Percentiles rank a stretch among this genome's conserved stretches.
Conservation (phyloP, 2,329 filamentous ascomycete species). For the Trematosphaeria pertusa region DNA sequence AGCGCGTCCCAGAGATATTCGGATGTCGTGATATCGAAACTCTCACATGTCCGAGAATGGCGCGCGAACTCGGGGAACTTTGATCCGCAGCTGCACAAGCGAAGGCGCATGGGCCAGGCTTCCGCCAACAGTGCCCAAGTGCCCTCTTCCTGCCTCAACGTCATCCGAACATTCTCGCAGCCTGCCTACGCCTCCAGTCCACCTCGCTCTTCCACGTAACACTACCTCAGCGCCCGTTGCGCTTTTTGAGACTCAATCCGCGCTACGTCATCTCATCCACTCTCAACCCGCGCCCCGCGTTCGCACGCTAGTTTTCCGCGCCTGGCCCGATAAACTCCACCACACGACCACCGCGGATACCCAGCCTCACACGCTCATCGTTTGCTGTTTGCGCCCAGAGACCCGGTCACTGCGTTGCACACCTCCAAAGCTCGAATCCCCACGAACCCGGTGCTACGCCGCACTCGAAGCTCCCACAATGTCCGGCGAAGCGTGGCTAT, state of each 20-base stretch:
- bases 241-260: no score
- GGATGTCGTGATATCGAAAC: no score
- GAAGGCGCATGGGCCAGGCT: not conserved
- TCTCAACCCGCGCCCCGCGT: constrained; percentile 37
- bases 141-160: constrained; percentile 3
- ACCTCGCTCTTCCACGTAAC: no score
- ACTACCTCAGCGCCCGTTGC: no score
- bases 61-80: constrained; percentile 1
- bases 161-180: constrained; percentile 16
- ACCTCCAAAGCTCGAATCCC: constrained; percentile 15
- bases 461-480: constrained; percentile 62
- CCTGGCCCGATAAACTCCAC: constrained; percentile 40
- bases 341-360: constrained; percentile 41
- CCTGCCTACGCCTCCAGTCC: constrained; percentile 3
- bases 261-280: no score
- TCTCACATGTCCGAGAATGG: not conserved
- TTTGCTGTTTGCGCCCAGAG: constrained; percentile 19
- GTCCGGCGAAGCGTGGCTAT: constrained; percentile 98
- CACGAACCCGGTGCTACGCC: constrained; percentile 25
- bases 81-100: constrained; percentile 4
- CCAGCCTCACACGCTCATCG: constrained; percentile 22
- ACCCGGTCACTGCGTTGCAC: constrained; percentile 18
- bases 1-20: no score
- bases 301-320: constrained; percentile 42
- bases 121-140: not conserved